Conservation (phyloP, 805 yeast genomes). For the Lipomyces mesembrius region DNA sequence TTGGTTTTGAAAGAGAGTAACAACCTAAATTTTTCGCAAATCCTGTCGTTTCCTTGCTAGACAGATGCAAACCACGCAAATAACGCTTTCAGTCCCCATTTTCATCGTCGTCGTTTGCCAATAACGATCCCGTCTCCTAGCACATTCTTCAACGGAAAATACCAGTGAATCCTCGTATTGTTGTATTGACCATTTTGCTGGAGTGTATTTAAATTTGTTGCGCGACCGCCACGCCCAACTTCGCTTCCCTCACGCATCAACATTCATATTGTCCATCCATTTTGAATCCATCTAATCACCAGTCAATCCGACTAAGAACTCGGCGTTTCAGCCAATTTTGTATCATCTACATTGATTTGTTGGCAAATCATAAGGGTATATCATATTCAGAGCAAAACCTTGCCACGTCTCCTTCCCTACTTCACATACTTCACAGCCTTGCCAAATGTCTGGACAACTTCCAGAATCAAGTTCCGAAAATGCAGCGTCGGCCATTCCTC, state of each 20-base stretch:
- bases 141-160: neutral
- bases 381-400: neutral
- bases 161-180: neutral
- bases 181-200: neutral
- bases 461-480: conserved; percentile 6
- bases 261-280: neutral
- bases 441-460: conserved; percentile 6
- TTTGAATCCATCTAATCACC: neutral
- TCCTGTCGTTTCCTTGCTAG: neutral
- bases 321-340: neutral
- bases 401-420: neutral
- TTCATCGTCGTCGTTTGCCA: neutral
- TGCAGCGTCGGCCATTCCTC: conserved; percentile 4
- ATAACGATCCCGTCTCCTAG: neutral
- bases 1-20: too few relatives aligned
- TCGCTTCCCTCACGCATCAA: neutral
- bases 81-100: neutral
- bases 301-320: neutral
- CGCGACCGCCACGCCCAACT: neutral
- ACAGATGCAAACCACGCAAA: neutral
- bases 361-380: conserved; percentile 6
- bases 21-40: too few relatives aligned
- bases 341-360: conserved; percentile 1
- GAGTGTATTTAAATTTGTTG: neutral
- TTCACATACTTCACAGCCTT: conserved; percentile 4